Conservation (phyloP, 2,329 filamentous ascomycete genomes). For the Corniculantispora saksenae region DNA sequence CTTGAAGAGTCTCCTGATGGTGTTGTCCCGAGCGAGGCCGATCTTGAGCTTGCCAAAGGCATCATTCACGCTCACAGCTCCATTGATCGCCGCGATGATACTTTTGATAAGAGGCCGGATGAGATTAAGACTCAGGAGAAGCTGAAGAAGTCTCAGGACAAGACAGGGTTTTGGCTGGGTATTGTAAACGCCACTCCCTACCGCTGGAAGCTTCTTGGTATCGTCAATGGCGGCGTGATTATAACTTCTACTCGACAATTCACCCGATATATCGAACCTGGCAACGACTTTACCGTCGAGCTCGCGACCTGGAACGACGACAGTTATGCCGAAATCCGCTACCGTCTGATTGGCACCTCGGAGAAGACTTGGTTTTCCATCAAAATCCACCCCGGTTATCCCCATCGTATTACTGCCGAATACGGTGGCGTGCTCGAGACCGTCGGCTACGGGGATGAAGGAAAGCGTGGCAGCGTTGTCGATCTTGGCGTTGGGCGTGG, state of each 20-base stretch:
- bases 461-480: not conserved
- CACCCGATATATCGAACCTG: slow-evolving; percentile 31
- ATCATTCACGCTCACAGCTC: not conserved
- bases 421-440: slow-evolving; percentile 30
- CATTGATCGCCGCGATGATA: not conserved
- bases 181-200: slow-evolving; percentile 39
- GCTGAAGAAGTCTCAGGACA: not conserved
- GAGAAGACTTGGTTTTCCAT: slow-evolving; percentile 31
- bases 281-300: slow-evolving; percentile 20
- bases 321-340: slow-evolving; percentile 27
- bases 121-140: not conserved
- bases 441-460: slow-evolving; percentile 18
- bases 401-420: slow-evolving; percentile 21
- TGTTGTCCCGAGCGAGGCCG: not conserved
- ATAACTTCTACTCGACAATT: slow-evolving; percentile 13
- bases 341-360: slow-evolving; percentile 30
- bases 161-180: slow-evolving; percentile 23
- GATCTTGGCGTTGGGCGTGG: slow-evolving; percentile 5
- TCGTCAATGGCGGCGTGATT: slow-evolving; percentile 22
- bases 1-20: not conserved
- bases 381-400: slow-evolving; percentile 21
- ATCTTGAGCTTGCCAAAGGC: not conserved
- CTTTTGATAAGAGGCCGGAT: not conserved
- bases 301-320: not conserved
- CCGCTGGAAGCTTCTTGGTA: slow-evolving; percentile 28